Evolutionary conservation across 306 rosid species (phyloP), one percentile per base, ranked within the genome.

Genomic region (Cicer pinnatifidum): DNA sequence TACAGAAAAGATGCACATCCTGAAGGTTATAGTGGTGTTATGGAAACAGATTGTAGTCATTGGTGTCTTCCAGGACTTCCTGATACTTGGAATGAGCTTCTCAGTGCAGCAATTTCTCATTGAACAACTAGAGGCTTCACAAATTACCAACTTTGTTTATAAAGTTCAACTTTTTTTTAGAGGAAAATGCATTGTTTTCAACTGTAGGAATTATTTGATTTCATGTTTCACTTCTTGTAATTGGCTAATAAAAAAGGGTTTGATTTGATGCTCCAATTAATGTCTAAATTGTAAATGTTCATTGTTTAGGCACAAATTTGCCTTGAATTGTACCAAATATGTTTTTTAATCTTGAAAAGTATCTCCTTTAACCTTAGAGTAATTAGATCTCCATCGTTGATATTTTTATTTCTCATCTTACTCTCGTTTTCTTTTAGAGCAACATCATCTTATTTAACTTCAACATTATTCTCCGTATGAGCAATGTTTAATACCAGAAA

Each of bases 1-100:
- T 81, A 82, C 45, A 81, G 98, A 47, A 94, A 94, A 77, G 98
- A 94, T 51, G 97, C 87, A 8, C 98, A 94, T 53, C 98, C 98
- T 3, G 89, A 89, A 3, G 86, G 67, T 0, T 94, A 86, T 6
- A 88, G 97, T 69, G 86, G 88, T 0, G 85, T 82, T 47, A 3
- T 81, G 58, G 80, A 86, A 37, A 72, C 56, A 6, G 98, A 94
- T 69, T 94, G 98, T 71, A 94, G 98, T 83, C 98, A 94, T 3
- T 94, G 98, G 98, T 94, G 98, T 53, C 96, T 94, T 53, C 98
- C 98, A 0, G 98, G 98, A 0, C 80, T 94, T 37, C 96, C 98
- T 9, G 98, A 94, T 80, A 94, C 98, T 23, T 94, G 98, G 98
- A 94, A 94, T 67, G 58, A 88, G 71, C 92, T 94, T 52, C 82